Conservation (phyloP, 345 rosid species). For the Physaria fendleri region DNA sequence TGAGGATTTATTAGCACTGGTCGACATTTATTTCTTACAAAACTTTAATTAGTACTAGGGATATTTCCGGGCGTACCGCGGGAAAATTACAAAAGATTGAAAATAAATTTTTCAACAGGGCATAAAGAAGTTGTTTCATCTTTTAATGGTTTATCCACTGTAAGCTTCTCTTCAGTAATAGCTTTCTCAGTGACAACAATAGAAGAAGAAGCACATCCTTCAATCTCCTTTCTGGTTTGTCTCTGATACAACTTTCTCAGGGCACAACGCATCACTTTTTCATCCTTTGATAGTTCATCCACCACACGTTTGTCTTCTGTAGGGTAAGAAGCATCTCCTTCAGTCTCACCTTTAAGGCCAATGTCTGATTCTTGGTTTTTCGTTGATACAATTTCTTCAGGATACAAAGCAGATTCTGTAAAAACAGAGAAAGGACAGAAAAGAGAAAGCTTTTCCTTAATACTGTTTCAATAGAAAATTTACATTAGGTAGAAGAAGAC, state of each 20-base stretch:
- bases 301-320: conserved; percentile 19
- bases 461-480: too few species aligned
- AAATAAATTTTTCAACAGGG: too few species aligned
- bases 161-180: conserved; percentile 11
- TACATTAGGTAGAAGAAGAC: too few species aligned
- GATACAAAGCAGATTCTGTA: background rate
- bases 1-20: too few species aligned
- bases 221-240: background rate
- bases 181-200: conserved; percentile 14
- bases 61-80: too few species aligned
- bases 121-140: background rate
- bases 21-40: too few species aligned
- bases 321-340: background rate
- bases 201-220: conserved; percentile 3
- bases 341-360: background rate
- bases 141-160: conserved; percentile 14
- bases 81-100: too few species aligned
- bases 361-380: conserved; percentile 1
- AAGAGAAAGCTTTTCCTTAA: too few species aligned
- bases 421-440: too few species aligned
- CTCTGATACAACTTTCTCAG: conserved; percentile 2
- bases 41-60: too few species aligned
- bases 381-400: background rate
- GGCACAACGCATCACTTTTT: background rate
- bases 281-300: conserved; percentile 22